Base-by-base conservation (phyloP, 305 asterid species). In the Monarda citriodora region DNA sequence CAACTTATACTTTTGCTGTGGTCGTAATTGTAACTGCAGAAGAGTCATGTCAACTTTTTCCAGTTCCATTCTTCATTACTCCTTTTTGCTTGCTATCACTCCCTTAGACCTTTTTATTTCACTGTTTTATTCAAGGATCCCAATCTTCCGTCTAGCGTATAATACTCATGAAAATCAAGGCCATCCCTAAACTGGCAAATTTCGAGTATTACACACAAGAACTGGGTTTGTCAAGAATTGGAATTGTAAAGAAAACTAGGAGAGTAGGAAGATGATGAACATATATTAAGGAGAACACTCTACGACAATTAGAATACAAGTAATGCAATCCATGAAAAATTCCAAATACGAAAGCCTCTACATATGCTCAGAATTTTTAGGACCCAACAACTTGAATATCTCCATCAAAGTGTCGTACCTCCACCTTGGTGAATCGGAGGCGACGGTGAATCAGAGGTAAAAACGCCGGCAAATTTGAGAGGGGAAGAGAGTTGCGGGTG, bases 321-420 rank as follows among this genome's bases (percentile, higher is more conserved):
- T 18, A 16, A 48, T 9, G 42, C 60, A 62, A 56, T 16, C 38
- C 44, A 15, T 32, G 25, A 44, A 26, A 41, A 44, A 44, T 46
- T 45, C 31, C 21, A 31, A 36, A 58, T 32, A 29, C 32, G 3
- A 10, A 53, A 67, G 52, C 55, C 51, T 53, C 53, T 36, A 42
- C 15, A 49, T 11, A 20, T 15, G 38, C 23, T 55, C 58, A 49
- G 17, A 59, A 48, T 31, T 40, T 47, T n/a, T 26, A 50, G 56
- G 63, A 77, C 70, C 66, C 56, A 18, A 31, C 46, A 25, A 22
- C 20, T 61, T 49, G 16, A 29, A 26, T 46, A 55, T 38, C 36
- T 52, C 21, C 13, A 15, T 75, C 77, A 85, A 7, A 86, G 69
- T 16, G 87, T 53, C 31, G 96, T 80, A 40, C 91, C 87, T 66